Base-by-base conservation (phyloP, 164 flowering plant species). In the Cinnamomum micranthum region DNA sequence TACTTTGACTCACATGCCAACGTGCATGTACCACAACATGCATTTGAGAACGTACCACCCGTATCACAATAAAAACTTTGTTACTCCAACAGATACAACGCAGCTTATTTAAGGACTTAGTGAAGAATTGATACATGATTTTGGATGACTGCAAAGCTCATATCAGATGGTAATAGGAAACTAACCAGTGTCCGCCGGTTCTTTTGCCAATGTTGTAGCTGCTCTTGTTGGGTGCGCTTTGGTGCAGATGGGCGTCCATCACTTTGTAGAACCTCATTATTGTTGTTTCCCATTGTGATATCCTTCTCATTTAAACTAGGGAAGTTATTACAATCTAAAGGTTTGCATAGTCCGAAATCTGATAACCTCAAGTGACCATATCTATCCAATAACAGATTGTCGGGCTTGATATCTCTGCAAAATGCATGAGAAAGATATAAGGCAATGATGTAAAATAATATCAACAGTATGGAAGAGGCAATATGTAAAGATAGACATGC, bases 261-360 rank as follows among this genome's bases (percentile, higher is more conserved):
- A 74, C 85, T 88, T 68, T 82, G 88, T 73, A 82, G 87, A 58
- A 91, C 82, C 62, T 91, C 92, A 79, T 86, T 88, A 47, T 69
- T 67, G 71, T 83, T 88, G 41, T 72, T 86, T 74, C 79, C 87
- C 15, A 60, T 28, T 35, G 90, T 76, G 73, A 88, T 85, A 77
- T 94, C 98, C 80, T 90, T 91, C 81, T 92, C 97, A 41, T 88
- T 70, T 68, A 77, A 68, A 67, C 59, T 72, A 24, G 79, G 93
- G 74, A 95, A 89, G 82, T 77, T 89, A 79, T 90, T 89, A 82
- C 91, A 93, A 74, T 95, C 99, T 81, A 95, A 76, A 28, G 99
- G 98, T 74, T 95, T 95, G 75, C 99, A 93, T 74, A 95, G 77
- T 33, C 99, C 99, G 87, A 95, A 95, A 86, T 95, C 99, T 65